These are phyloP conservation scores for Suhomyces panamericanus DNA, from an alignment of 1,139 yeast genomes.

Conservation along the genomic window DNA sequence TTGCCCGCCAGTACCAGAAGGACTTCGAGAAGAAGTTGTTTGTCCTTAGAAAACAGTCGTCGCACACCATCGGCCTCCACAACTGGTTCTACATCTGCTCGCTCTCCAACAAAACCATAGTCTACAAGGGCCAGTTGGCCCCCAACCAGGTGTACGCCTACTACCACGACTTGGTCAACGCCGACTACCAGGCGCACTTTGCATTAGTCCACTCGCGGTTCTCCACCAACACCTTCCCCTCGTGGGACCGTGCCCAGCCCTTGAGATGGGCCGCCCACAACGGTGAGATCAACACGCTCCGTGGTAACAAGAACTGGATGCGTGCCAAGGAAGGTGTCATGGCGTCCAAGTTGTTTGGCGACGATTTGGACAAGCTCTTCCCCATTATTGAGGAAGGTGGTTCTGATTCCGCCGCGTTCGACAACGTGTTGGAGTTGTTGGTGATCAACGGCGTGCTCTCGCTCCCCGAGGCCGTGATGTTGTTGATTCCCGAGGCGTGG, in stretches of 20 bases:
- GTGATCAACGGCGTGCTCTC: constrained; percentile 90
- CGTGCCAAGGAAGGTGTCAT: constrained; percentile 97
- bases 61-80: constrained; percentile 89
- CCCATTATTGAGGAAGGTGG: constrained; percentile 99
- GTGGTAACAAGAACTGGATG: constrained; percentile 99
- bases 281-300: constrained; percentile 95
- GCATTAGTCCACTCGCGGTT: constrained; percentile 96
- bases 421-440: constrained; percentile 88
- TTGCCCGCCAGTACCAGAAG: constrained; percentile 57
- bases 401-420: constrained; percentile 98
- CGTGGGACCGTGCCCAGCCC: constrained; percentile 99
- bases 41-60: constrained; percentile 83
- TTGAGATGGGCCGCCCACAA: constrained; percentile 97
- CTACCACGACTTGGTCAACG: constrained; percentile 89
- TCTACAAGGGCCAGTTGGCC: constrained; percentile 96
- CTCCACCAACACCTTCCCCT: constrained; percentile 97
- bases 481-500: constrained; percentile 98
- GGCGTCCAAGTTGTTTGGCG: constrained; percentile 85
- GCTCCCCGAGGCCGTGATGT: constrained; percentile 95
- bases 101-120: constrained; percentile 82
- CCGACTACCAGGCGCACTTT: constrained; percentile 92
- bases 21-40: constrained; percentile 81
- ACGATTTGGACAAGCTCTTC: constrained; percentile 83
- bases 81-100: constrained; percentile 98
- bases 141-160: constrained; percentile 95